Evolutionary conservation across 495 filamentous ascomycete species (phyloP).

Genomic region (Xylaria curta): DNA sequence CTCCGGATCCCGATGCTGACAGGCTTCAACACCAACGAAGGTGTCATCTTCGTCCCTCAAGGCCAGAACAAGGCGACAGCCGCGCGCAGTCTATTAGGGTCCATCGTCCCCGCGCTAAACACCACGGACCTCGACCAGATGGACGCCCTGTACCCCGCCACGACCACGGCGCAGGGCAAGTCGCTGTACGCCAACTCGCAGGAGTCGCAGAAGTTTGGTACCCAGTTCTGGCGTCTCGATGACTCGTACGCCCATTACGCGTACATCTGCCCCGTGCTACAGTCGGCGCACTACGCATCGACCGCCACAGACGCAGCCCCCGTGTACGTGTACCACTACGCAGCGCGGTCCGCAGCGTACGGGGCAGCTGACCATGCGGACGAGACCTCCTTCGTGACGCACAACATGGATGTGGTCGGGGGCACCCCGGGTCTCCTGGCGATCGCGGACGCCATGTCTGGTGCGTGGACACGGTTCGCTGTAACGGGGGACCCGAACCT

Average conservation of each 20-base stretch:
- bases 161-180: constrained; percentile 38
- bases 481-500: constrained; percentile 58
- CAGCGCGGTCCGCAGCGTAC: constrained; percentile 52
- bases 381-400: constrained; percentile 63
- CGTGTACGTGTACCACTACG: constrained; percentile 67
- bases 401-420: constrained; percentile 50
- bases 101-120: constrained; percentile 60
- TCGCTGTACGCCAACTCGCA: constrained; percentile 30
- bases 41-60: constrained; percentile 63
- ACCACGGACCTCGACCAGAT: constrained; percentile 55
- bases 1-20: constrained; percentile 68
- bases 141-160: constrained; percentile 64
- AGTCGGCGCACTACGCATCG: constrained; percentile 61
- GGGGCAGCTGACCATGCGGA: constrained; percentile 66
- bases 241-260: constrained; percentile 71
- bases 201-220: constrained; percentile 50
- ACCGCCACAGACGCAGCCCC: constrained; percentile 37
- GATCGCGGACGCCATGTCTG: constrained; percentile 60
- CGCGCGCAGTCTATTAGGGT: constrained; percentile 62
- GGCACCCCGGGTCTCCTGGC: constrained; percentile 53
- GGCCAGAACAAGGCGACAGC: constrained; percentile 50
- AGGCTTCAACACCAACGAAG: constrained; percentile 71
- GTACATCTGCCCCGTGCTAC: constrained; percentile 68
- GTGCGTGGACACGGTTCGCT: constrained; percentile 63
- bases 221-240: constrained; percentile 65